phyloP scores from a whole-genome alignment of 1,139 yeast species.

The Candida dubliniensis region DNA sequence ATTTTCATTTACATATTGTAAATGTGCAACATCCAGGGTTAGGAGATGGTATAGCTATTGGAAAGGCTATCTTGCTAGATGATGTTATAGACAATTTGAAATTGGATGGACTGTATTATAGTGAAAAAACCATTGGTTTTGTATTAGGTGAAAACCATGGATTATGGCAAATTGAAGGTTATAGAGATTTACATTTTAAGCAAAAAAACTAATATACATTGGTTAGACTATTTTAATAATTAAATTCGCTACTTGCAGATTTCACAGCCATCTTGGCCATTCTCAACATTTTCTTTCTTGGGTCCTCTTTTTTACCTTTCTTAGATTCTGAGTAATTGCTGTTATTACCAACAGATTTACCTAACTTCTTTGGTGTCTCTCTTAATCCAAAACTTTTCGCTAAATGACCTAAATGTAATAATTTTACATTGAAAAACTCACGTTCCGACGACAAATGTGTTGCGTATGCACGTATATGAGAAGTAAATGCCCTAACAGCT shows the following conservation, averaged over 20 bases:
- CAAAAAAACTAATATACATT: not conserved
- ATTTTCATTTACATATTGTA: slow-evolving; percentile 91
- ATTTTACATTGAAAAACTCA: slow-evolving; percentile 72
- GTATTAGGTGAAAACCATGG: slow-evolving; percentile 74
- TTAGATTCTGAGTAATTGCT: slow-evolving; percentile 18
- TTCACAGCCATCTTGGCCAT: slow-evolving; percentile 73
- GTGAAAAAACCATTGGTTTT: slow-evolving; percentile 48
- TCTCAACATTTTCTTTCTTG: slow-evolving; percentile 70
- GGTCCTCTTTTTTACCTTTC: slow-evolving; percentile 55
- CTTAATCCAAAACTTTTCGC: slow-evolving; percentile 94
- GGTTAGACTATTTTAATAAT: slow-evolving; percentile 36
- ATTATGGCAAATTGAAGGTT: slow-evolving; percentile 55
- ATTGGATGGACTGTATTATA: slow-evolving; percentile 48
- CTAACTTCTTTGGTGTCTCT: slow-evolving; percentile 85
- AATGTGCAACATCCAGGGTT: slow-evolving; percentile 70
- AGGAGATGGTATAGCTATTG: slow-evolving; percentile 70
- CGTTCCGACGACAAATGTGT: slow-evolving; percentile 86
- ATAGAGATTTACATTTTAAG: slow-evolving; percentile 15
- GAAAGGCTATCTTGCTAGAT: slow-evolving; percentile 80
- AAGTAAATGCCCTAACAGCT: slow-evolving; percentile 78
- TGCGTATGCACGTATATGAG: slow-evolving; percentile 95
- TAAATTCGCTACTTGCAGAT: slow-evolving; percentile 69
- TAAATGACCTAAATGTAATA: slow-evolving; percentile 88
- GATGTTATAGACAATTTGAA: slow-evolving; percentile 75
- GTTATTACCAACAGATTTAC: slow-evolving; percentile 36